Percentiles rank a stretch among this genome's conserved stretches.
Conservation (phyloP, 2,329 filamentous ascomycete species). For the Pyrenophora teres region DNA sequence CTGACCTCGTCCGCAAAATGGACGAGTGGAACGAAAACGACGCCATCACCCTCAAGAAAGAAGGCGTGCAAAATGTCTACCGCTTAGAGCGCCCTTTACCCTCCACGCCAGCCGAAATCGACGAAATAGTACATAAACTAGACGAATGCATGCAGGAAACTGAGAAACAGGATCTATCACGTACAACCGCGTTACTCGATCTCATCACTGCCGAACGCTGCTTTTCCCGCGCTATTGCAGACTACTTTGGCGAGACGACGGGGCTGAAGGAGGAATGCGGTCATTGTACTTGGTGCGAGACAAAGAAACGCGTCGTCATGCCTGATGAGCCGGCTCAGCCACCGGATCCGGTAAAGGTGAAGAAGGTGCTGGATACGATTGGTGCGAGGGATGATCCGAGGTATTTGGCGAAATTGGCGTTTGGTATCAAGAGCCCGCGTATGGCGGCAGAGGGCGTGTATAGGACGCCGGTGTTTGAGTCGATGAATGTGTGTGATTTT, state of each 20-base stretch:
- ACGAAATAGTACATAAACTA: constrained; percentile 54
- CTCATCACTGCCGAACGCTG: constrained; percentile 60
- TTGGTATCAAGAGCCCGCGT: constrained; percentile 65
- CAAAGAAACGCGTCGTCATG: constrained; percentile 40
- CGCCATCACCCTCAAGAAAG: constrained; percentile 57
- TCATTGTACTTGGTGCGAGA: constrained; percentile 58
- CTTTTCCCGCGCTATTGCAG: constrained; percentile 58
- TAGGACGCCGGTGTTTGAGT: constrained; percentile 55
- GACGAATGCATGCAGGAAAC: constrained; percentile 57
- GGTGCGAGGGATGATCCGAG: constrained; percentile 61
- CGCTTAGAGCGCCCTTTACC: constrained; percentile 57
- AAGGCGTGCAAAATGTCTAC: constrained; percentile 61
- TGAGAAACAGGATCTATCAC: constrained; percentile 59
- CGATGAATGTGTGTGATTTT: constrained; percentile 61
- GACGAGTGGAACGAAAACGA: constrained; percentile 59
- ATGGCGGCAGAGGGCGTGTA: constrained; percentile 56
- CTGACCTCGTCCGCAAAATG: constrained; percentile 59
- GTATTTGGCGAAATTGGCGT: constrained; percentile 64
- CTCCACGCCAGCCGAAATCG: constrained; percentile 47
- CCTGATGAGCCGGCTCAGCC: constrained; percentile 47
- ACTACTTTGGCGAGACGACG: constrained; percentile 62
- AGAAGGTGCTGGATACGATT: constrained; percentile 52
- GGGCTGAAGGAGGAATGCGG: constrained; percentile 55
- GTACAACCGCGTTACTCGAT: constrained; percentile 57
- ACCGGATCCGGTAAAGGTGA: constrained; percentile 51